phyloP scores from a whole-genome alignment of 345 rosid species.

The Stellera chamaejasme region DNA sequence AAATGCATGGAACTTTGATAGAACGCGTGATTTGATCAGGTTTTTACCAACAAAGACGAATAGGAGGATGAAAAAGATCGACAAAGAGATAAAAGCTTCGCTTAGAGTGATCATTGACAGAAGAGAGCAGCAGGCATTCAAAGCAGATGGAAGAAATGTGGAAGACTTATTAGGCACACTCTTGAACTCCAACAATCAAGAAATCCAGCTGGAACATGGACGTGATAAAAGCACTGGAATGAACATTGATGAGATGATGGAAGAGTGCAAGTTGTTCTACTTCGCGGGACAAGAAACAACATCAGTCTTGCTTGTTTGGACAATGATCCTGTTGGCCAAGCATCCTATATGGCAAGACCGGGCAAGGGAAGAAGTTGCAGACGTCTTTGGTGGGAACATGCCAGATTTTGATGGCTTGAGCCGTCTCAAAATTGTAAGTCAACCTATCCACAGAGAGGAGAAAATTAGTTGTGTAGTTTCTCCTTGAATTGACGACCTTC shows the following conservation, averaged over 20 bases:
- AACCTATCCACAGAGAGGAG: not conserved
- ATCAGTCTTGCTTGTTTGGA: constrained; percentile 45
- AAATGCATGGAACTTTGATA: too few relatives aligned
- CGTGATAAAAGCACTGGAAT: constrained; percentile 15
- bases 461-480: too few relatives aligned
- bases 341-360: constrained; percentile 53
- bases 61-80: constrained; percentile 27
- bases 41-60: constrained; percentile 40
- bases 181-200: constrained; percentile 36
- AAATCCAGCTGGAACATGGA: constrained; percentile 20
- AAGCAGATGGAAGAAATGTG: constrained; percentile 15
- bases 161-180: constrained; percentile 36
- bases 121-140: constrained; percentile 26
- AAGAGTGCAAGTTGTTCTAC: constrained; percentile 62
- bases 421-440: constrained; percentile 43
- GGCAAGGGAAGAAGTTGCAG: constrained; percentile 50
- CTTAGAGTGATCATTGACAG: constrained; percentile 26
- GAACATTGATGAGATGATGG: constrained; percentile 39
- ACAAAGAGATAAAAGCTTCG: constrained; percentile 23
- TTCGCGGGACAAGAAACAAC: constrained; percentile 65
- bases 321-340: constrained; percentile 37
- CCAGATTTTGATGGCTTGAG: constrained; percentile 21
- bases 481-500: too few relatives aligned
- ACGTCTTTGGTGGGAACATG: constrained; percentile 30
- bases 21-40: constrained; percentile 14